These are phyloP conservation scores for Chaetomium sp. DNA, from an alignment of 2,329 filamentous ascomycete species.

Conservation along the genomic window DNA sequence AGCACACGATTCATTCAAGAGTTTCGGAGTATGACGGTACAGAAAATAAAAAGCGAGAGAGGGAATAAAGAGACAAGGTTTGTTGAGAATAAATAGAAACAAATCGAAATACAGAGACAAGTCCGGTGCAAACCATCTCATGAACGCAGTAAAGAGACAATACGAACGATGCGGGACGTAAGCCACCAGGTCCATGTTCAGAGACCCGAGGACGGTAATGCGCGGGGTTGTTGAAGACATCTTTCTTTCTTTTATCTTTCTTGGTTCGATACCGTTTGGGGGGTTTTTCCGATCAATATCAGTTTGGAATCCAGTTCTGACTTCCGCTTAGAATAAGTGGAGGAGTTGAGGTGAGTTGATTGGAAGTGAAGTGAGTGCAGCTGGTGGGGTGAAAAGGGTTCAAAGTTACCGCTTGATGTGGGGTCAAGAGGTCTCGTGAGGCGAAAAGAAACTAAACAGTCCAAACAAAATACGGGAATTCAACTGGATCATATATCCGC, in stretches of 20 bases:
- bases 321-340: no score
- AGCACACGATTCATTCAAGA: not conserved
- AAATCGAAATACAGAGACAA: not conserved
- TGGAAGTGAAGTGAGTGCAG: no score
- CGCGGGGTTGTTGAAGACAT: slow-evolving; percentile 28
- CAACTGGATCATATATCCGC: no score
- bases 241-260: not conserved
- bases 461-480: no score
- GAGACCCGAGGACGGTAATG: slow-evolving; percentile 83
- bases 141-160: no score
- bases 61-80: not conserved
- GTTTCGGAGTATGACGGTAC: no score
- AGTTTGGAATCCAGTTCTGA: not conserved
- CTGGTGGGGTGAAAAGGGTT: no score
- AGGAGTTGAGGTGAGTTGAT: no score
- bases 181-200: slow-evolving; percentile 91
- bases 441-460: no score
- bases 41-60: not conserved
- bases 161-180: slow-evolving; percentile 61
- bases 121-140: not conserved
- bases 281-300: not conserved
- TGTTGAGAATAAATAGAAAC: no score
- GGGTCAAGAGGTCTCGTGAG: no score
- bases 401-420: no score
- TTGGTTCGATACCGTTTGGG: not conserved